Base-by-base conservation (phyloP, 164 flowering plant genomes). In the Litsea cubeba region DNA sequence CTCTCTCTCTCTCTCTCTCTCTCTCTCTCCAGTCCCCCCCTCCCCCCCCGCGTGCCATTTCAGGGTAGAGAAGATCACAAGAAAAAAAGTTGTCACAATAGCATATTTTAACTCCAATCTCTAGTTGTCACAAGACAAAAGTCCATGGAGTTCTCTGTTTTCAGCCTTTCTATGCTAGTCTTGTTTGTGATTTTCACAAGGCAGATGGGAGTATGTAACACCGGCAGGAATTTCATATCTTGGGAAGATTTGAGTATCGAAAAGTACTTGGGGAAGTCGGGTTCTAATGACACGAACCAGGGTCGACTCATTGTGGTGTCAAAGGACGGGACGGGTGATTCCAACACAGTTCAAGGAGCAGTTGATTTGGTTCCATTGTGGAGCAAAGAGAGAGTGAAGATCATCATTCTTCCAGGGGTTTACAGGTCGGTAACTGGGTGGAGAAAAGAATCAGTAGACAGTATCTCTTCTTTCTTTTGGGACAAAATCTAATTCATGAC, bases 291-390 rank as follows among this genome's bases (percentile, higher is more conserved):
- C 6, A 12, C 49, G 5, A 8, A 10, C 22, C 73, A 75, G 11
- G 35, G 25, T 11, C 77, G 83, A 50, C 82, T 94, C 0, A 85
- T 93, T 46, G 82, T 95, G 0, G 98, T 95, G n/a, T 89, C 89
- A 40, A 66, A 82, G 49, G 84, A 81, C 73, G 98, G 98, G 1
- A 50, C 40, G 0, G 95, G 93, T 1, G 83, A 95, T 74, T 86
- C 89, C 0, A 18, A 23, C 0, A 85, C 97, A 0, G 88, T 95
- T 75, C 97, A 91, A 77, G 97, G 89, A 11, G 98, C 95, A 0
- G 81, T 95, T 10, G 88, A 95, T 70, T 70, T 92, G 88, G 93
- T 92, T 67, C 91, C 97, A 0, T 51, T 76, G 0, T 7, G 79
- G 12, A 92, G 90, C 71, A 60, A 71, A 0, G 51, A 76, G 26